Base-by-base conservation (phyloP, 108 stramenopile species). In the Skeletonema costatum region DNA sequence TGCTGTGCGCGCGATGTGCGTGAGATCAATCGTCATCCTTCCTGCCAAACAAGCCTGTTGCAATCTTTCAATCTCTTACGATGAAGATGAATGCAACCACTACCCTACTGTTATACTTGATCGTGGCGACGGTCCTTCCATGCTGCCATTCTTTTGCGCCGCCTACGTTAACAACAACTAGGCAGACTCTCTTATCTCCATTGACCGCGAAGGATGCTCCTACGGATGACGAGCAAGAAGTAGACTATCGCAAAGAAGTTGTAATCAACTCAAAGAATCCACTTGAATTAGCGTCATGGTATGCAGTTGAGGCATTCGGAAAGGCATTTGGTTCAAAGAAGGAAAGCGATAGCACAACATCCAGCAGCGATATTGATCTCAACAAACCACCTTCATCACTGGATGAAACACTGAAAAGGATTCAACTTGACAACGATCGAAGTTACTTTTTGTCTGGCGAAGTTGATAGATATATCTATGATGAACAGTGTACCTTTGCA, bases 361-460 rank as follows among this genome's bases (percentile, higher is more conserved):
- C 38, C 12, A 59, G n/a, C 39, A 76, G 41, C 61, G 50, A 35
- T 44, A 74, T 83, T 64, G 84, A 88, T 51, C 25, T 85, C n/a
- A 71, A 80, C 4, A 71, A 79, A 63, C 77, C 89, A 14, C 94
- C 89, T 68, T 60, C 71, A 46, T 89, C 90, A 0, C 42, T 91
- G 48, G 53, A 76, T 32, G 87, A 97, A 83, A 95, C 97, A 17
- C 61, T 93, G n/a, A 46, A 77, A 48, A 84, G 97, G 30, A 88
- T 97, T 72, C 62, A 88, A 70, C 66, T 83, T 19, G 97, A 97
- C 76, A 93, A 93, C 66, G 91, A 95, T 53, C 86, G 94, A 58
- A 76, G 73, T 11, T 97, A 97, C 73, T 97, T 97, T 80, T 76
- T 97, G 30, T 90, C 89, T 21, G 97, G 97, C 8, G 73, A 89